Percentiles rank a stretch among this genome's conserved stretches.
Conservation (phyloP, 352 stramenopile species). For the Globisporangium cystogenes region DNA sequence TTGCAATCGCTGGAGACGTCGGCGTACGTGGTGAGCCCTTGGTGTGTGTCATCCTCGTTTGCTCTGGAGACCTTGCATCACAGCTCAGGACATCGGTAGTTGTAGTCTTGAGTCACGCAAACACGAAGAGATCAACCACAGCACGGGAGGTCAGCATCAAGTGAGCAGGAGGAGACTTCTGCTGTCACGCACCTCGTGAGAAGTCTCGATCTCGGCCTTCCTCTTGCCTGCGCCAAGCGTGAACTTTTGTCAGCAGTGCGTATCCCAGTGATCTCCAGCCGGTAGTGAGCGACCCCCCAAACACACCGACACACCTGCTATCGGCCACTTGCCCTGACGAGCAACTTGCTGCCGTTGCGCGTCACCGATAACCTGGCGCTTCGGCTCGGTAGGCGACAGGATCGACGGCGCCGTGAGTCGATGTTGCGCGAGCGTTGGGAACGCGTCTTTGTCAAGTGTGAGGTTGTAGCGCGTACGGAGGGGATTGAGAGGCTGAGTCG, state of each 20-base stretch:
- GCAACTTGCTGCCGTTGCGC: slow-evolving; percentile 9
- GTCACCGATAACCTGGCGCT: slow-evolving; percentile 10
- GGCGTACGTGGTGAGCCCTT: too few relatives aligned
- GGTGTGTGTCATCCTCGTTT: too few relatives aligned
- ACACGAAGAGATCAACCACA: neutral
- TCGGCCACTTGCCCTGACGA: neutral
- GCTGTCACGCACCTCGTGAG: neutral
- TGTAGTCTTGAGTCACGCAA: neutral
- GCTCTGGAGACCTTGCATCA: too few relatives aligned
- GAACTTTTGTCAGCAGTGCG: neutral
- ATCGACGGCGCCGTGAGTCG: neutral
- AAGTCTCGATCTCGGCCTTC: neutral
- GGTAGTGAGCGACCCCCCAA: too few relatives aligned
- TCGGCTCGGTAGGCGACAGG: slow-evolving; percentile 10
- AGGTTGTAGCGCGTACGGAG: slow-evolving; percentile 4
- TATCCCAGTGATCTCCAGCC: too few relatives aligned
- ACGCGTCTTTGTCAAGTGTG: slow-evolving; percentile 7
- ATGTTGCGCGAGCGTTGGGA: neutral
- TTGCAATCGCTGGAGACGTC: neutral
- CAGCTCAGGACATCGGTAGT: too few relatives aligned
- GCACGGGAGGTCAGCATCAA: neutral
- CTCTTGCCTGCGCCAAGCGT: neutral
- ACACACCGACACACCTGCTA: neutral
- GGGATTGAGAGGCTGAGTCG: neutral
- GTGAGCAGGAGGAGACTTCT: neutral